A percentile compares a stretch with the other conserved stretches of the same genome.
phyloP scores from a whole-genome alignment of 1,139 yeast species.

The Debaryomyces nepalensis region DNA sequence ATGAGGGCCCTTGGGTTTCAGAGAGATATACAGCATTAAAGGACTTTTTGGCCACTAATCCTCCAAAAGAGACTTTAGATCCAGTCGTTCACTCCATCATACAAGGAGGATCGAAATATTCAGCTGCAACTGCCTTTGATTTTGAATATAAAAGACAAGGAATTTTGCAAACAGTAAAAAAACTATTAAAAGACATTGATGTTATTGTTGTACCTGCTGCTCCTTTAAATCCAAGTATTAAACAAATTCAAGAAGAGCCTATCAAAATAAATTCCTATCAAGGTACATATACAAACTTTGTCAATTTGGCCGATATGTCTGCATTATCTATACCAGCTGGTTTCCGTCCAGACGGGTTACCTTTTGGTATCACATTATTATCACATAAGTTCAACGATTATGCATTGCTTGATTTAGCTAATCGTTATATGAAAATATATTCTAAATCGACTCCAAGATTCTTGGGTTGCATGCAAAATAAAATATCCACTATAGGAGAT shows the following conservation, averaged over 20 bases:
- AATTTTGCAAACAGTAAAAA: slow-evolving; percentile 66
- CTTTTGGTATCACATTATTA: slow-evolving; percentile 86
- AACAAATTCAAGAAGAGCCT: slow-evolving; percentile 77
- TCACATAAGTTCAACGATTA: slow-evolving; percentile 84
- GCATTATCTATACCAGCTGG: slow-evolving; percentile 93
- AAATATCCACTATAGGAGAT: slow-evolving; percentile 38
- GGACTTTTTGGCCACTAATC: slow-evolving; percentile 72
- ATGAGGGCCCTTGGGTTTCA: slow-evolving; percentile 99
- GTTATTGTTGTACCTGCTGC: slow-evolving; percentile 90
- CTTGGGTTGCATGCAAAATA: slow-evolving; percentile 48
- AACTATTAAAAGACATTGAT: slow-evolving; percentile 63
- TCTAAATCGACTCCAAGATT: slow-evolving; percentile 28
- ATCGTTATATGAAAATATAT: slow-evolving; percentile 58
- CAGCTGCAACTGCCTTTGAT: slow-evolving; percentile 83
- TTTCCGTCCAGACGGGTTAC: slow-evolving; percentile 80
- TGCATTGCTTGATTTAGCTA: slow-evolving; percentile 84
- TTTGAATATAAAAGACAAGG: slow-evolving; percentile 84
- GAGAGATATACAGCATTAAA: slow-evolving; percentile 87
- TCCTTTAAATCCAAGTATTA: slow-evolving; percentile 85
- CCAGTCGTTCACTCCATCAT: slow-evolving; percentile 83
- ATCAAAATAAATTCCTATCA: slow-evolving; percentile 80
- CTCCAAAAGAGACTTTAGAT: slow-evolving; percentile 74
- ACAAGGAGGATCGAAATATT: slow-evolving; percentile 71
- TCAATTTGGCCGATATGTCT: slow-evolving; percentile 89
- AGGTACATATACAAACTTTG: slow-evolving; percentile 97